Evolutionary conservation across 2,329 filamentous ascomycete species (phyloP).

Genomic region (Parastagonospora avenae): DNA sequence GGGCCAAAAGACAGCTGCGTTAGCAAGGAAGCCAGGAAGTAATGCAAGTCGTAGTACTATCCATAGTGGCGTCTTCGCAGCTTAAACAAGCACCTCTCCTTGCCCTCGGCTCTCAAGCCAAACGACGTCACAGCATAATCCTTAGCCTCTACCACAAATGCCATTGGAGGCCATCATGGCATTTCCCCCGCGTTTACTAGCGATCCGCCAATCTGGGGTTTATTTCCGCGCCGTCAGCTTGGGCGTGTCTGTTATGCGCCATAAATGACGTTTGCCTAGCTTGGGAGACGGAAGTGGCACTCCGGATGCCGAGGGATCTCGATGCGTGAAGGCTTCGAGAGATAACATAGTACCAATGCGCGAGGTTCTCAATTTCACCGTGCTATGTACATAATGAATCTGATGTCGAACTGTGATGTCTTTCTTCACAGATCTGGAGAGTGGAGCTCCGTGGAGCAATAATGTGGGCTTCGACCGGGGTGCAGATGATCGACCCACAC

Average conservation of each 20-base stretch:
- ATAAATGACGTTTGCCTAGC: slow-evolving; percentile 19
- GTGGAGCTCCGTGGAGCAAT: slow-evolving; percentile 9
- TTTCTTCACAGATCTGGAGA: background rate
- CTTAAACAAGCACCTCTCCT: slow-evolving; percentile 9
- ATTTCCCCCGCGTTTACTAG: slow-evolving; percentile 13
- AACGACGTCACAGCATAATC: slow-evolving; percentile 17
- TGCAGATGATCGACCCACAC: slow-evolving; percentile 9
- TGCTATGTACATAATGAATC: background rate
- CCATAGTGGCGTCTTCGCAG: background rate
- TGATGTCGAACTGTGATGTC: background rate
- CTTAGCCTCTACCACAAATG: background rate
- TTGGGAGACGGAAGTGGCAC: background rate
- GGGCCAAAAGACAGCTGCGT: background rate
- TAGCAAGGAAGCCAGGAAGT: background rate
- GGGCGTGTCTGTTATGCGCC: slow-evolving; percentile 7
- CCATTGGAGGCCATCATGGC: slow-evolving; percentile 10
- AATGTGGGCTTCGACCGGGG: slow-evolving; percentile 14
- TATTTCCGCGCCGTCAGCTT: slow-evolving; percentile 12
- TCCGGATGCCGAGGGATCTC: too few species aligned
- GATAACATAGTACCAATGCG: too few species aligned
- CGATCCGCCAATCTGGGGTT: slow-evolving; percentile 4
- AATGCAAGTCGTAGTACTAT: background rate
- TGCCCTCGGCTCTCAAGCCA: slow-evolving; percentile 4
- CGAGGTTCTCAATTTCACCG: background rate
- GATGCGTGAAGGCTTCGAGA: too few species aligned